Base-by-base conservation (phyloP, 2,329 filamentous ascomycete genomes). In the Davidsoniella neocaledoniae region DNA sequence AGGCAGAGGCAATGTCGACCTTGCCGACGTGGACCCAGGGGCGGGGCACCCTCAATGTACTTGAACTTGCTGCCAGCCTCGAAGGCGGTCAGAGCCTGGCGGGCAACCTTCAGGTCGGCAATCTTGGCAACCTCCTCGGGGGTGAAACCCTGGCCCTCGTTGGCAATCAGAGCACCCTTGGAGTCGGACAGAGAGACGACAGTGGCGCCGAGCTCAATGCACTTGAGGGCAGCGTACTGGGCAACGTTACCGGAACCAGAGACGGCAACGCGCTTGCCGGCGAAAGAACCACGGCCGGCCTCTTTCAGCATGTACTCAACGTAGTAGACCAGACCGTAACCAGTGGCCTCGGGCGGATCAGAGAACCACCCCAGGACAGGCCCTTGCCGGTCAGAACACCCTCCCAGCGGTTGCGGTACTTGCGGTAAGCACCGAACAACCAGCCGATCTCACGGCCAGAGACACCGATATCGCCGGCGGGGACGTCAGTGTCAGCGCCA, bases 171-270 rank as follows among this genome's bases (percentile, higher is more conserved):
- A 54, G 82, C 68, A 58, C 91, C 91, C 72, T 85, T 82, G 66
- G 82, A 88, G 76, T 96, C 91, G 60, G 87, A 94, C 51, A 98
- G 79, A 40, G 90, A 95, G 62, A 95, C 73, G 59, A 98, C 86
- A 52, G 77, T 90, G 55, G 82, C 91, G 60, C 91, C 91, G 58
- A 96, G 86, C 75, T 96, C 88, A 60, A 96, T 91, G 63, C 81
- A 80, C 73, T 96, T 96, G 59, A 96, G 82, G 0, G 90, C 91
- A 29, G 90, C 90, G 71, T 91, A 96, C 72, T 96, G 91, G 29
- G 91, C 91, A 50, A 96, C 91, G 71, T 98, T 98, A 58, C 91
- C 91, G 53, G 90, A 95, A 56, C 91, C 91, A 42, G 91, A 95
- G 66, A 98, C 83, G 66, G 90, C 86, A 51, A 96, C 91, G 54